phyloP scores from a whole-genome alignment of 257 asterid genomes.

The Fraxinus pennsylvanica region DNA sequence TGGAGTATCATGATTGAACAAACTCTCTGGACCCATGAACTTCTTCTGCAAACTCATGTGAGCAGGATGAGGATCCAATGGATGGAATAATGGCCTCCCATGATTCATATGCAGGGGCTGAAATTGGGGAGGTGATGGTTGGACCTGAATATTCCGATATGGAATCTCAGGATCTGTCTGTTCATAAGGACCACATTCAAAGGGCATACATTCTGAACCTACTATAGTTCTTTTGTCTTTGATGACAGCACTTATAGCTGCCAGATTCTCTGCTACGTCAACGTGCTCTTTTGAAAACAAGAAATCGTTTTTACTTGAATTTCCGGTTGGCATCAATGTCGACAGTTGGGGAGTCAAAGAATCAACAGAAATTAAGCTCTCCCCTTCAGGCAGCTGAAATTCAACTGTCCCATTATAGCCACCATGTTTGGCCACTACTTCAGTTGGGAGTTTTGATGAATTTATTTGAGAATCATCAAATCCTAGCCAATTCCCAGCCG shows the following conservation, averaged over 20 bases:
- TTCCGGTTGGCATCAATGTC: slow-evolving; percentile 39
- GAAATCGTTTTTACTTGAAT: slow-evolving; percentile 35
- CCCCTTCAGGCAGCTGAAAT: slow-evolving; percentile 64
- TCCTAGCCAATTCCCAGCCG: slow-evolving; percentile 57
- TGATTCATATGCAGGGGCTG: slow-evolving; percentile 57
- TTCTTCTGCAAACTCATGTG: slow-evolving; percentile 58
- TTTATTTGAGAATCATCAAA: slow-evolving; percentile 42
- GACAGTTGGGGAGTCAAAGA: slow-evolving; percentile 40
- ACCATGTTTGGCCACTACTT: slow-evolving; percentile 37
- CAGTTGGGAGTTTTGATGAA: slow-evolving; percentile 41
- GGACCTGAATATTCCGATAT: slow-evolving; percentile 45
- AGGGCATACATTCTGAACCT: slow-evolving; percentile 48
- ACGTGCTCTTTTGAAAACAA: slow-evolving; percentile 42
- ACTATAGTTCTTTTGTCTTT: slow-evolving; percentile 41
- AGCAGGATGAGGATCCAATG: slow-evolving; percentile 55
- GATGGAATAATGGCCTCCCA: slow-evolving; percentile 53
- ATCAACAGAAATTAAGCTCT: slow-evolving; percentile 48
- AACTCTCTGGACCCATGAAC: slow-evolving; percentile 54
- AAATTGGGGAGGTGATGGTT: slow-evolving; percentile 54
- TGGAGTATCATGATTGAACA: slow-evolving; percentile 47
- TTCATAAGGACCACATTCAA: slow-evolving; percentile 45
- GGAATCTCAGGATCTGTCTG: slow-evolving; percentile 46
- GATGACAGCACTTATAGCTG: slow-evolving; percentile 44
- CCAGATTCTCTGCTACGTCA: slow-evolving; percentile 55
- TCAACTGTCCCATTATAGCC: slow-evolving; percentile 45